Conservation (phyloP, 768 basidiomycete species). For the Wakefieldia striispora region DNA sequence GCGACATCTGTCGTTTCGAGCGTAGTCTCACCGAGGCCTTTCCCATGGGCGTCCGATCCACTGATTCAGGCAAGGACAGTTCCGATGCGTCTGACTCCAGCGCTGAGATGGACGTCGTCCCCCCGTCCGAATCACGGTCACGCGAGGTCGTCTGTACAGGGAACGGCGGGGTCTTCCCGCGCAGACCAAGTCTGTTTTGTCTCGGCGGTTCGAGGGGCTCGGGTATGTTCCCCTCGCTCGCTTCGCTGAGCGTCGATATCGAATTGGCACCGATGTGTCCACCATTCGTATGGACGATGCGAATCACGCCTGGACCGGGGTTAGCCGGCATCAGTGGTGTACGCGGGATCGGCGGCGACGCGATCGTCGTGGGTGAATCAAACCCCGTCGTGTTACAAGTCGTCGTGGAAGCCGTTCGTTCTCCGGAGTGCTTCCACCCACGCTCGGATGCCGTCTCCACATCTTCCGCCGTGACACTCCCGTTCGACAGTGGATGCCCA, state of each 20-base stretch:
- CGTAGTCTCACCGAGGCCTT: slow-evolving; percentile 44
- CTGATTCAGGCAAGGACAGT: slow-evolving; percentile 11
- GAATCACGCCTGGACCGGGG: slow-evolving; percentile 12
- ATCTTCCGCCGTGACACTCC: slow-evolving; percentile 20
- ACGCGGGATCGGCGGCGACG: slow-evolving; percentile 38
- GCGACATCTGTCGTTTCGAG: slow-evolving; percentile 47
- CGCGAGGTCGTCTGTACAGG: slow-evolving; percentile 1
- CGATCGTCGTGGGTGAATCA: slow-evolving; percentile 40
- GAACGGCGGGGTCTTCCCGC: slow-evolving; percentile 39
- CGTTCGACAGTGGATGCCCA: slow-evolving; percentile 15
- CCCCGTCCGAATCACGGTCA: slow-evolving; percentile 32
- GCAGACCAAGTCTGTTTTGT: slow-evolving; percentile 29
- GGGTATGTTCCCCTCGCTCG: slow-evolving; percentile 10
- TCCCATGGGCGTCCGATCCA: slow-evolving; percentile 32
- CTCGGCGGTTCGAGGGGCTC: slow-evolving; percentile 30
- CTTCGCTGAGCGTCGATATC: slow-evolving; percentile 28
- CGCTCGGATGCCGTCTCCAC: slow-evolving; percentile 20
- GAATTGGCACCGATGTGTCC: slow-evolving; percentile 31
- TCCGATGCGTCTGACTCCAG: slow-evolving; percentile 42
- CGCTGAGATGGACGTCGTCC: slow-evolving; percentile 9
- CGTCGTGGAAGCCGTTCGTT: neutral
- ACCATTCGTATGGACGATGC: slow-evolving; percentile 33
- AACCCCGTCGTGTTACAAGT: slow-evolving; percentile 10
- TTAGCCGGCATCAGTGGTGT: slow-evolving; percentile 35
- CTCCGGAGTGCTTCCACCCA: slow-evolving; percentile 34